Conservation (phyloP, 2,329 filamentous ascomycete genomes). For the Aspergillus candidus region DNA sequence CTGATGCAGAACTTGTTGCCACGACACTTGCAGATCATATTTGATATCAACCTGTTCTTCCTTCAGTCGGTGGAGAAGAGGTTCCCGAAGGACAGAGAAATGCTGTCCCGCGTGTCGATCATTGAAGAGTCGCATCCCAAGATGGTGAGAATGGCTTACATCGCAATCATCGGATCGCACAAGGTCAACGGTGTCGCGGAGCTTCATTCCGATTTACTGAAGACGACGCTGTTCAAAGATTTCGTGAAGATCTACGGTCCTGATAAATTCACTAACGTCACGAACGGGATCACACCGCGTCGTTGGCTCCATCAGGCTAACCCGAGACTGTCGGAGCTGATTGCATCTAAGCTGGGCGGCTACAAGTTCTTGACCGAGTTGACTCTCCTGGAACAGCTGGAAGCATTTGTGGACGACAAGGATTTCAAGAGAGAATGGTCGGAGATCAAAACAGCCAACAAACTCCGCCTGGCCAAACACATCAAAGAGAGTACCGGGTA, state of each 20-base stretch:
- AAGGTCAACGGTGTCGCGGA: slow-evolving; percentile 99
- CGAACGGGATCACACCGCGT: slow-evolving; percentile 93
- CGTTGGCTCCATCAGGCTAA: slow-evolving; percentile 98
- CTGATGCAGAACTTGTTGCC: slow-evolving; percentile 88
- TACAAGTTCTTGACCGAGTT: slow-evolving; percentile 85
- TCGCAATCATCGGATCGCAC: slow-evolving; percentile 94
- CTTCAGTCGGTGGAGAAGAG: slow-evolving; percentile 81
- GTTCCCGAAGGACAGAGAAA: slow-evolving; percentile 83
- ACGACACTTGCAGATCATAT: slow-evolving; percentile 93
- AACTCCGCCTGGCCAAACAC: slow-evolving; percentile 82
- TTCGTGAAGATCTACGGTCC: slow-evolving; percentile 92
- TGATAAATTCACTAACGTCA: slow-evolving; percentile 98
- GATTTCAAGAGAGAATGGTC: slow-evolving; percentile 91
- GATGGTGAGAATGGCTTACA: slow-evolving; percentile 95
- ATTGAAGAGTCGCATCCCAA: slow-evolving; percentile 96
- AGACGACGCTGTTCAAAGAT: slow-evolving; percentile 99
- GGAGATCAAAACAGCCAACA: slow-evolving; percentile 95
- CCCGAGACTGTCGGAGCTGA: slow-evolving; percentile 82
- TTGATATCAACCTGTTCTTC: slow-evolving; percentile 95
- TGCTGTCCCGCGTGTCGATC: slow-evolving; percentile 84
- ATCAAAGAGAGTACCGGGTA: slow-evolving; percentile 78
- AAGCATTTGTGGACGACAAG: slow-evolving; percentile 76
- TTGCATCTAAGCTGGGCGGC: slow-evolving; percentile 80
- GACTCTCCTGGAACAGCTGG: slow-evolving; percentile 77
- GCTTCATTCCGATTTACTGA: slow-evolving; percentile 94